Conservation (phyloP, 208 protist species). For the Porcisia hertigi region DNA sequence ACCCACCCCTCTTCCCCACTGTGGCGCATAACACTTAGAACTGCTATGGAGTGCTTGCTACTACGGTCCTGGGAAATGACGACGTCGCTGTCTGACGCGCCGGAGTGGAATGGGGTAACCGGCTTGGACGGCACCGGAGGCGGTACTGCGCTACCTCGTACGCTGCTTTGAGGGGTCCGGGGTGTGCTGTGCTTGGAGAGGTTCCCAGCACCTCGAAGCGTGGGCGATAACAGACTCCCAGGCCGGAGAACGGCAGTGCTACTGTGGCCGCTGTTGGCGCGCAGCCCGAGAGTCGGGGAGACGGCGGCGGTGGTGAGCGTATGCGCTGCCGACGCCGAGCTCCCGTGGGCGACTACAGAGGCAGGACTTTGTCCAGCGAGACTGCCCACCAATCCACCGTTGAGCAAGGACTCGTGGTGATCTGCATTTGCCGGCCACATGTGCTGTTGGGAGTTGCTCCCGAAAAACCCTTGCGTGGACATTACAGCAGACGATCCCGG, state of each 20-base stretch:
- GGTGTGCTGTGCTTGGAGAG: background rate
- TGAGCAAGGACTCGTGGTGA: background rate
- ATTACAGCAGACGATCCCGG: background rate
- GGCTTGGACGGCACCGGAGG: slow-evolving; percentile 3
- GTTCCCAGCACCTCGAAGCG: background rate
- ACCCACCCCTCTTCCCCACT: slow-evolving; percentile 6
- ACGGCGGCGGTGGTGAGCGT: background rate
- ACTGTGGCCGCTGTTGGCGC: background rate
- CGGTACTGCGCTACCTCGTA: background rate
- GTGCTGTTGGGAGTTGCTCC: slow-evolving; percentile 1
- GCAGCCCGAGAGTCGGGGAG: background rate
- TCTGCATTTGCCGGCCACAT: background rate
- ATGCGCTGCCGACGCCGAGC: background rate
- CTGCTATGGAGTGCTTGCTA: slow-evolving; percentile 23
- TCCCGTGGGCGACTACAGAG: slow-evolving; percentile 16
- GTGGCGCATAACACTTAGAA: slow-evolving; percentile 17
- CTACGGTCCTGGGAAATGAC: slow-evolving; percentile 2
- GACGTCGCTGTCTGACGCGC: background rate
- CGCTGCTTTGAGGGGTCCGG: background rate
- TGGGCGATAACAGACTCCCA: background rate
- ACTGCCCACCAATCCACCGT: slow-evolving; percentile 18
- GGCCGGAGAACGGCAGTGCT: background rate
- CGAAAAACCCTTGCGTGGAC: background rate
- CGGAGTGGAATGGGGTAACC: background rate
- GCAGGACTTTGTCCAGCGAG: slow-evolving; percentile 16